phyloP scores from a whole-genome alignment of 495 filamentous ascomycete species.

The Neurospora terricola region DNA sequence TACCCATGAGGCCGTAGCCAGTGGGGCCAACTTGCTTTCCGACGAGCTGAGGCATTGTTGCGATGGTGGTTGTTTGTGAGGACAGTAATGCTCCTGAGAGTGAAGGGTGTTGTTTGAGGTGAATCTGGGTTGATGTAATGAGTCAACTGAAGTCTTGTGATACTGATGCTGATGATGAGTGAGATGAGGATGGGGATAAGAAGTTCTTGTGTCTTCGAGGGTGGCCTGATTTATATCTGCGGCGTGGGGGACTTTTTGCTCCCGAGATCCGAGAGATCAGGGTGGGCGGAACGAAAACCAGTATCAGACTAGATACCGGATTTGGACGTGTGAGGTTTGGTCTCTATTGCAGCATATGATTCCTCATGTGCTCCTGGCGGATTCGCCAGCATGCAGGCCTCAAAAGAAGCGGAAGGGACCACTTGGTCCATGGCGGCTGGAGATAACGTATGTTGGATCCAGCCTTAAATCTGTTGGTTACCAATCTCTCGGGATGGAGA shows the following conservation, averaged over 20 bases:
- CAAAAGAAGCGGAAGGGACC: background rate
- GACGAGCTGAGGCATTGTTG: conserved; percentile 31
- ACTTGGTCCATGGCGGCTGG: background rate
- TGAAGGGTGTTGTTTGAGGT: background rate
- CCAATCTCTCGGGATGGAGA: background rate
- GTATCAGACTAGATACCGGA: background rate
- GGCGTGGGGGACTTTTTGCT: background rate
- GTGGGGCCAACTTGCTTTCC: conserved; percentile 40
- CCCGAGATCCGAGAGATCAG: background rate
- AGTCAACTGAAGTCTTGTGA: background rate
- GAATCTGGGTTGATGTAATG: background rate
- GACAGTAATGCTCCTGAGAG: background rate
- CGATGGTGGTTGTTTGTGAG: background rate
- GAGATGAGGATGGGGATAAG: background rate
- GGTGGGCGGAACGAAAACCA: background rate
- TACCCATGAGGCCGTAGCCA: conserved; percentile 45
- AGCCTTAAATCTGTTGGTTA: background rate
- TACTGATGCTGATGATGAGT: background rate
- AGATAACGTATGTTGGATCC: background rate
- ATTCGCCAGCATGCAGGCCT: background rate
- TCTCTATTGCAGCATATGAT: background rate
- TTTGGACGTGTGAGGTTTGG: background rate
- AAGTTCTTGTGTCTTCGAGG: background rate
- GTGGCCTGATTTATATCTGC: background rate
- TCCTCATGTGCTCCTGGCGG: background rate